These are phyloP conservation scores for Gomphus bonarii DNA, from an alignment of 1,284 basidiomycete genomes.

Conservation along the genomic window DNA sequence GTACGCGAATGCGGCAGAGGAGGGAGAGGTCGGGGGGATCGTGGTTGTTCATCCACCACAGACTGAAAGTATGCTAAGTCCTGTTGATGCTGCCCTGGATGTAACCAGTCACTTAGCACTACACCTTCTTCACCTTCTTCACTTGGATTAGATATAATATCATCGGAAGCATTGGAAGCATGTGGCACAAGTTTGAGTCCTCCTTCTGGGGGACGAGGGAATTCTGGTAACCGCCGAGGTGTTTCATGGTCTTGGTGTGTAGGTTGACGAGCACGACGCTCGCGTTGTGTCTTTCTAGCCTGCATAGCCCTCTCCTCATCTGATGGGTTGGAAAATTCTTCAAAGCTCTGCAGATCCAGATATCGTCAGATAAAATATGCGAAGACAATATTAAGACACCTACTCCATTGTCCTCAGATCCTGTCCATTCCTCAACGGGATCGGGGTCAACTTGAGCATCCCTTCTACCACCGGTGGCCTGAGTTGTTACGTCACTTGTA, in stretches of 20 bases:
- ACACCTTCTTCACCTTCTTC: constrained; percentile 49
- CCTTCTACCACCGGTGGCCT: background rate
- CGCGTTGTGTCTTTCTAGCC: constrained; percentile 47
- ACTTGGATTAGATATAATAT: constrained; percentile 74
- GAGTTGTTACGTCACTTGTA: background rate
- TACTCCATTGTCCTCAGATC: constrained; percentile 65
- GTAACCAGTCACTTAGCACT: constrained; percentile 21
- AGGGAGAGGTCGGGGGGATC: constrained; percentile 37
- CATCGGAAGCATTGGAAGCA: constrained; percentile 33
- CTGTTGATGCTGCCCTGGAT: constrained; percentile 26
- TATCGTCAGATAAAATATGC: background rate
- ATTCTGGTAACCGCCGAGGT: constrained; percentile 62
- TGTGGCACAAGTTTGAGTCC: constrained; percentile 24
- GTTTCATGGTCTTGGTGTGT: constrained; percentile 30
- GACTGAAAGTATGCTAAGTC: constrained; percentile 14
- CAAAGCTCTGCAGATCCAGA: constrained; percentile 47
- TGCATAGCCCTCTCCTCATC: constrained; percentile 73
- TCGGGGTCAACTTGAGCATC: constrained; percentile 4
- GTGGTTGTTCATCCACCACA: constrained; percentile 1
- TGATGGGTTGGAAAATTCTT: constrained; percentile 82
- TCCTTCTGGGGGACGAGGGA: constrained; percentile 60
- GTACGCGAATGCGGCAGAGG: constrained; percentile 55
- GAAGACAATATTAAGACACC: constrained; percentile 14
- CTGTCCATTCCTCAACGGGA: constrained; percentile 59
- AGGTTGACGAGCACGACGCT: constrained; percentile 31